Evolutionary conservation across 495 filamentous ascomycete species (phyloP), one percentile per base, ranked within the genome.

Genomic region (Halenospora varia): DNA sequence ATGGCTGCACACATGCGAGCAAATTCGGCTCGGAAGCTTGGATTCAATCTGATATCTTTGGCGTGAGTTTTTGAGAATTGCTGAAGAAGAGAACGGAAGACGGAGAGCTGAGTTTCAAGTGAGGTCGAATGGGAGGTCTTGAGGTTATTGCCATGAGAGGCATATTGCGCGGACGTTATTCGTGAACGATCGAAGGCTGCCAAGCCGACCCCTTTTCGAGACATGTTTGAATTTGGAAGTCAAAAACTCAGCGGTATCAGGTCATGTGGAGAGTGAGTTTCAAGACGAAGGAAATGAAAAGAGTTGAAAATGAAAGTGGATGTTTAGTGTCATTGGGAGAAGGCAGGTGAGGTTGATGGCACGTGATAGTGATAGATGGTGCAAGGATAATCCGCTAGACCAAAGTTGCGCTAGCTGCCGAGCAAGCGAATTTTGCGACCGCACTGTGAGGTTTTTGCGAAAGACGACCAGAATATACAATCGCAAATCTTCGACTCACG

Each of bases 1-100:
- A 98, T 96, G 53, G 93, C 89, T 64, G 90, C 85, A 73, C 94
- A 98, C 95, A 98, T 97, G 62, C 93, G 89, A 3, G 94, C 94
- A 68, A 98, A 98, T 75, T 97, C 92, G 15, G 91, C 90, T 25
- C 95, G 90, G 72, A 98, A 98, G 0, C 83, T 85, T 10, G 95
- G 94, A 70, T 96, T 91, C 2, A 91, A 96, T 59, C 91, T 90
- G 61, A 98, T 98, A 65, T 92, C 92, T 67, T 92, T 91, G 58
- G 86, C 89, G 74, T 98, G 94, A 45, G 91, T 94, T 56, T 89
- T 77, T n/a, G 91, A 89, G 71, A 97, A 98, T 66, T 90, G 89
- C 69, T 96, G 90, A 8, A 98, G 85, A 2, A 96, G 77, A 1
- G 89, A 89, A 61, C 96, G 92, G 80, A 98, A 98, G 64, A 97